Conservation (phyloP, 106 monocot genomes). For the Xerophyta viscosa region DNA sequence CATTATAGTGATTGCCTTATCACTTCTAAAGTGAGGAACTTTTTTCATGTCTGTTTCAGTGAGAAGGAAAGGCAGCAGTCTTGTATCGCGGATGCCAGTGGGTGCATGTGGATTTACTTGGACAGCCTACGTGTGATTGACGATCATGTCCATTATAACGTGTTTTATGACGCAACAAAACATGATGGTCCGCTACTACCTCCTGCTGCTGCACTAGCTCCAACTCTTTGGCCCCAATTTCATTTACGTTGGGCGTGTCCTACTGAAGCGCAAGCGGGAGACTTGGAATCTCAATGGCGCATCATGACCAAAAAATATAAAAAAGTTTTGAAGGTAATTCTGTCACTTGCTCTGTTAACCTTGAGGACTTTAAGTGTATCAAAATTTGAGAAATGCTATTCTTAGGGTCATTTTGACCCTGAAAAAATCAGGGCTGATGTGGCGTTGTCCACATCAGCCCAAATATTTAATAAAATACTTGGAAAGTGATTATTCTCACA, state of each 20-base stretch:
- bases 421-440: too few relatives aligned
- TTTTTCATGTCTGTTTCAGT: constrained; percentile 20
- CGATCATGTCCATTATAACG: constrained; percentile 70
- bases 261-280: constrained; percentile 60
- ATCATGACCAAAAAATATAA: constrained; percentile 39
- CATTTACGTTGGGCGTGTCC: constrained; percentile 95
- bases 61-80: constrained; percentile 88
- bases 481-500: too few relatives aligned
- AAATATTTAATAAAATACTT: too few relatives aligned
- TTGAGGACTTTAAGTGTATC: too few relatives aligned
- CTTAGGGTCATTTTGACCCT: too few relatives aligned
- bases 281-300: constrained; percentile 62
- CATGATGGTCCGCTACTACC: constrained; percentile 49
- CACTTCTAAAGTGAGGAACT: background rate
- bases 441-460: too few relatives aligned
- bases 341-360: background rate
- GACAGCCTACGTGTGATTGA: constrained; percentile 40
- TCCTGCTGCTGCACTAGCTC: constrained; percentile 93
- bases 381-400: too few relatives aligned
- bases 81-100: constrained; percentile 40
- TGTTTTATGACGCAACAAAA: constrained; percentile 66
- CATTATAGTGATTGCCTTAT: too few relatives aligned
- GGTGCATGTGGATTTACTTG: constrained; percentile 89
- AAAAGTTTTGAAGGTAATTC: constrained; percentile 50
- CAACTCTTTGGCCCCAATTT: constrained; percentile 96